Conservation (phyloP, 306 rosid species). For the Vigna unguiculata region DNA sequence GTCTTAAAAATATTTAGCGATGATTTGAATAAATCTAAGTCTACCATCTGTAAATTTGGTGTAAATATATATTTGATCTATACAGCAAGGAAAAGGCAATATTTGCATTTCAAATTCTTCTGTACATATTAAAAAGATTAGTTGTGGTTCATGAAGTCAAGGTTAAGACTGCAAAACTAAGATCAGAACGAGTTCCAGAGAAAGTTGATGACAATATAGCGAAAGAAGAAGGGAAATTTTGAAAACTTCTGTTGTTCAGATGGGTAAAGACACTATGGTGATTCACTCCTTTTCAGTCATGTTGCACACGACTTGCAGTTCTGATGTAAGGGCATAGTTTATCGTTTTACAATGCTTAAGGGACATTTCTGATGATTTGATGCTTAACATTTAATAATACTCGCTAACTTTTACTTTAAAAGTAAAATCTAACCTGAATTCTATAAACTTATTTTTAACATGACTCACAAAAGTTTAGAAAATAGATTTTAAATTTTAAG, state of each 20-base stretch:
- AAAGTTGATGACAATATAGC: neutral
- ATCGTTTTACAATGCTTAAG: neutral
- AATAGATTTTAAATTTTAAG: neutral
- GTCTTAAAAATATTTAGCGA: neutral
- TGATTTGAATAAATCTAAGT: neutral
- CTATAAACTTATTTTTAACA: neutral
- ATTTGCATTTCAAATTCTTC: neutral
- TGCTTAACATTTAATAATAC: neutral
- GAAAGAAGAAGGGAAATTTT: neutral
- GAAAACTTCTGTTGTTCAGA: constrained; percentile 6
- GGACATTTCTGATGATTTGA: neutral
- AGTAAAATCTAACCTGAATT: neutral
- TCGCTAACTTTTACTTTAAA: too few relatives aligned
- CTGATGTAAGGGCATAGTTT: neutral
- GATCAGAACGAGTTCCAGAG: neutral
- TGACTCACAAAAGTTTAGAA: neutral
- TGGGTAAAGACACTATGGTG: neutral
- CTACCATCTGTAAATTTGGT: neutral
- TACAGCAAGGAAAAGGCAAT: neutral
- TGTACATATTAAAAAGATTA: neutral
- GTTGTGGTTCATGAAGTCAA: neutral
- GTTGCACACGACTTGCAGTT: neutral
- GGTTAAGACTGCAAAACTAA: constrained; percentile 2
- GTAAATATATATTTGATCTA: neutral
- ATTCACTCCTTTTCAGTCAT: neutral